These are phyloP conservation scores for Tardiomyces digboiensis DNA, from an alignment of 1,139 yeast species.

Conservation along the genomic window DNA sequence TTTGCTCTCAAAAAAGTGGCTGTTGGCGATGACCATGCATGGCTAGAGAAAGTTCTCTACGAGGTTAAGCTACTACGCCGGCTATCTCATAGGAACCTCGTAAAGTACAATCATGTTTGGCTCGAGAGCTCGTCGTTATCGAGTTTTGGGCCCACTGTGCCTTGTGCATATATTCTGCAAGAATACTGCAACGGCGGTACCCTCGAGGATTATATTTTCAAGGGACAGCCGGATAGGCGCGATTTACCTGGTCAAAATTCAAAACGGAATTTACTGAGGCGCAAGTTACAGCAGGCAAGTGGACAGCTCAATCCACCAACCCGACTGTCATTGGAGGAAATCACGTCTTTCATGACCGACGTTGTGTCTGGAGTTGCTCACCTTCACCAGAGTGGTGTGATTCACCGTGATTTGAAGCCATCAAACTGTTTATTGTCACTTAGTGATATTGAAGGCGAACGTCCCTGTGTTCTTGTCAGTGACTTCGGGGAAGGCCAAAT, in stretches of 20 bases:
- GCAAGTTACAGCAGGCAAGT: slow-evolving; percentile 7
- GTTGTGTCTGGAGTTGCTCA: slow-evolving; percentile 61
- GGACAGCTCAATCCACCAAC: slow-evolving; percentile 15
- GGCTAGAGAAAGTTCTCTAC: slow-evolving; percentile 59
- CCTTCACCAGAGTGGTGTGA: slow-evolving; percentile 62
- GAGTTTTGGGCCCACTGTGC: slow-evolving; percentile 51
- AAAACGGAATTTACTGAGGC: slow-evolving; percentile 5
- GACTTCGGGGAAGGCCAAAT: slow-evolving; percentile 89
- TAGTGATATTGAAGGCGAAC: slow-evolving; percentile 15
- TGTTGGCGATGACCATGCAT: slow-evolving; percentile 62
- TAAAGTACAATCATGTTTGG: slow-evolving; percentile 90
- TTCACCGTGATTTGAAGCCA: slow-evolving; percentile 84
- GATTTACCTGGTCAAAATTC: slow-evolving; percentile 2
- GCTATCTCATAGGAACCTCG: slow-evolving; percentile 51
- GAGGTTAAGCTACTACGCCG: slow-evolving; percentile 62
- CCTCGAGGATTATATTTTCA: slow-evolving; percentile 51
- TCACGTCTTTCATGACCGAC: slow-evolving; percentile 59
- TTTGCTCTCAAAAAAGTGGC: slow-evolving; percentile 82
- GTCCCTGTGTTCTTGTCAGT: slow-evolving; percentile 69
- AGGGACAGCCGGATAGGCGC: slow-evolving; percentile 14
- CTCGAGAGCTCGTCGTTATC: slow-evolving; percentile 60
- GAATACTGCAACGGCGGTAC: slow-evolving; percentile 90
- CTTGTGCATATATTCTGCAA: slow-evolving; percentile 76
- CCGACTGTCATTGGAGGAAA: slow-evolving; percentile 35
- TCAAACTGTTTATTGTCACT: slow-evolving; percentile 64